Conservation (phyloP, 1,284 basidiomycete species). For the Sporisorium graminicola region DNA sequence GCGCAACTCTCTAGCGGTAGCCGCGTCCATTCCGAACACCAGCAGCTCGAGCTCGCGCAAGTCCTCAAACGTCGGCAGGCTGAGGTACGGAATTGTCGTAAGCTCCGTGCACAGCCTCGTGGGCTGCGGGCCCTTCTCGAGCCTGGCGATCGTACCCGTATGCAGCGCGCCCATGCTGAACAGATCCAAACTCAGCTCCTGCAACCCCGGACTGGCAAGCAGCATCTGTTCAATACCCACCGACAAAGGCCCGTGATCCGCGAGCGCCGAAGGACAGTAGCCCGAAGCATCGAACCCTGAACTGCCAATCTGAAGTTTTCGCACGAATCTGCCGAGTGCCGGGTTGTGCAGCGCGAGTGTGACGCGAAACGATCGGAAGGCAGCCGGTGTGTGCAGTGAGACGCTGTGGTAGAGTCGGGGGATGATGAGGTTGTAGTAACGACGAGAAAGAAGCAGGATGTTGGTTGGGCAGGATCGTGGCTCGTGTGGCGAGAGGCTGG, state of each 20-base stretch:
- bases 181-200: conserved; percentile 58
- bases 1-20: conserved; percentile 41
- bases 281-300: conserved; percentile 52
- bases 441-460: conserved; percentile 48
- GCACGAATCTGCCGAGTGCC: conserved; percentile 35
- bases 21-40: conserved; percentile 53
- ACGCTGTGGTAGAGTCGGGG: conserved; percentile 53
- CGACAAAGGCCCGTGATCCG: conserved; percentile 42
- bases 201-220: conserved; percentile 40
- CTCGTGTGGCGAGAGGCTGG: conserved; percentile 36
- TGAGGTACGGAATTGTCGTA: conserved; percentile 52
- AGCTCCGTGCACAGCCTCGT: conserved; percentile 52
- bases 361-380: conserved; percentile 46
- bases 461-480: conserved; percentile 39
- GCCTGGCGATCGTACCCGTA: conserved; percentile 26
- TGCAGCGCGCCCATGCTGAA: conserved; percentile 54
- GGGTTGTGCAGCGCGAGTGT: conserved; percentile 59
- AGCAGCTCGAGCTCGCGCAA: conserved; percentile 52
- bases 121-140: conserved; percentile 52
- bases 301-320: conserved; percentile 40
- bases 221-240: conserved; percentile 61
- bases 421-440: conserved; percentile 42
- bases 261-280: conserved; percentile 52
- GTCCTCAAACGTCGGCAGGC: conserved; percentile 53
- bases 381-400: conserved; percentile 33